A percentile compares a stretch with the other conserved stretches of the same genome.
phyloP scores from a whole-genome alignment of 331 rosid genomes.

The Quercus tomentella region DNA sequence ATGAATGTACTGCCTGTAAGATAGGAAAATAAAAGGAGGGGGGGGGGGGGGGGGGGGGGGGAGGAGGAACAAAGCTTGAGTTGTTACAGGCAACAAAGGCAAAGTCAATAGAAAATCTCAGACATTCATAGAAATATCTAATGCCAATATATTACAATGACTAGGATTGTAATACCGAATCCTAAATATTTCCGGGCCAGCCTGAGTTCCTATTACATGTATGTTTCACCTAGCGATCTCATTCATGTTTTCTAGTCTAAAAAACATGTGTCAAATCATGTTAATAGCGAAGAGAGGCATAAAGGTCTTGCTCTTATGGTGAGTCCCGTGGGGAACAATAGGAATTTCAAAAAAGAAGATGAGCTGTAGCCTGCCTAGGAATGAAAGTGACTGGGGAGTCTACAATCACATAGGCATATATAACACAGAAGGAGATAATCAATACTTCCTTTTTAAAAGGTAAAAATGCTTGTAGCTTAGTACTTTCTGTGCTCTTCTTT shows the following conservation, averaged over 20 bases:
- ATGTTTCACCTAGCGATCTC: not conserved
- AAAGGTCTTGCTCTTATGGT: not conserved
- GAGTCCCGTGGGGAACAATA: too few species aligned
- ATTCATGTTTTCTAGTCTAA: too few species aligned
- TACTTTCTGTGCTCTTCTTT: not conserved
- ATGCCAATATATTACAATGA: not conserved
- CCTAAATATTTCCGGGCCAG: not conserved
- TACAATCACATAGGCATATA: not conserved
- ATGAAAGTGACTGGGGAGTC: not conserved
- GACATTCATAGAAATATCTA: not conserved
- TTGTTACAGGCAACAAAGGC: not conserved
- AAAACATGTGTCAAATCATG: not conserved
- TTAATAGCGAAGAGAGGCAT: not conserved
- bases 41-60: not conserved
- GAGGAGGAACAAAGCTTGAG: not conserved
- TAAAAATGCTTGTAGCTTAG: too few species aligned
- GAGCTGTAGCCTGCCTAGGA: not conserved
- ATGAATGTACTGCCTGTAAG: conserved; percentile 72
- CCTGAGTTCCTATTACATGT: not conserved
- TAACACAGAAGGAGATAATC: not conserved
- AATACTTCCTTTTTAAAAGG: too few species aligned
- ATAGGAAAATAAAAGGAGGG: not conserved
- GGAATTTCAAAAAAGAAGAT: not conserved
- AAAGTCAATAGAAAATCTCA: not conserved
- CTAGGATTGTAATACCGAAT: not conserved